Percentiles rank a stretch among this genome's conserved stretches.
Evolutionary conservation across 1,284 basidiomycete species (phyloP).

Genomic region (Nidula niveotomentosa): DNA sequence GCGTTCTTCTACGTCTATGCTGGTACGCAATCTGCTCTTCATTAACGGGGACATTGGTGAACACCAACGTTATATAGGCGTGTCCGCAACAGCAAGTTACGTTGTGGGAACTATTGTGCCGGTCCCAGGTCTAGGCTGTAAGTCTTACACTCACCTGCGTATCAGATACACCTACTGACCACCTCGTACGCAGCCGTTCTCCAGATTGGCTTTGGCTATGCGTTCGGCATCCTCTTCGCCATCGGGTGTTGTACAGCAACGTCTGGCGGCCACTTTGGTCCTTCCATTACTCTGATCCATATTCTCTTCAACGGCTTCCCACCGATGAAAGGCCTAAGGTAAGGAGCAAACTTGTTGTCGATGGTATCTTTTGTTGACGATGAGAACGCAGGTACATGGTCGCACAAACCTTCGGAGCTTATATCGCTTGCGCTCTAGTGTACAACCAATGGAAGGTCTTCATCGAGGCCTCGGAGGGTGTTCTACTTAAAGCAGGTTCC

Average conservation of each 20-base stretch:
- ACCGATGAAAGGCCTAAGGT: conserved; percentile 50
- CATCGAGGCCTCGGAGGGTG: conserved; percentile 42
- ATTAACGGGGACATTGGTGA: background rate
- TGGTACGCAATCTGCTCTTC: conserved; percentile 29
- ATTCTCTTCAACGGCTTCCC: conserved; percentile 58
- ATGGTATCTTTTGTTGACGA: conserved; percentile 4
- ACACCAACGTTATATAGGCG: conserved; percentile 33
- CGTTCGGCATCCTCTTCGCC: conserved; percentile 63
- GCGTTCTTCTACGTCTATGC: conserved; percentile 46
- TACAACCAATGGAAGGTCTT: conserved; percentile 63
- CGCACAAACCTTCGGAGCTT: conserved; percentile 63
- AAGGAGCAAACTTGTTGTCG: conserved; percentile 8
- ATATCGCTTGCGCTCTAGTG: conserved; percentile 55
- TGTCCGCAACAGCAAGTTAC: conserved; percentile 57
- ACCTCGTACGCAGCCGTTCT: conserved; percentile 42
- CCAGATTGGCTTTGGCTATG: conserved; percentile 64
- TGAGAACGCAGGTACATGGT: conserved; percentile 51
- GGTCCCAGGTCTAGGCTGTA: conserved; percentile 40
- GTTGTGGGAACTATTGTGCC: conserved; percentile 49
- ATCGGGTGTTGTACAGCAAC: conserved; percentile 49
- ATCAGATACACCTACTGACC: background rate
- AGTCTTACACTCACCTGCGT: conserved; percentile 19
- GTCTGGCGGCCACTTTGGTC: conserved; percentile 68
- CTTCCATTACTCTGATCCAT: conserved; percentile 56
- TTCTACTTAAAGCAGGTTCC: conserved; percentile 38